These are phyloP conservation scores for Fonsecaea nubica DNA, from an alignment of 2,329 filamentous ascomycete genomes.

Conservation along the genomic window DNA sequence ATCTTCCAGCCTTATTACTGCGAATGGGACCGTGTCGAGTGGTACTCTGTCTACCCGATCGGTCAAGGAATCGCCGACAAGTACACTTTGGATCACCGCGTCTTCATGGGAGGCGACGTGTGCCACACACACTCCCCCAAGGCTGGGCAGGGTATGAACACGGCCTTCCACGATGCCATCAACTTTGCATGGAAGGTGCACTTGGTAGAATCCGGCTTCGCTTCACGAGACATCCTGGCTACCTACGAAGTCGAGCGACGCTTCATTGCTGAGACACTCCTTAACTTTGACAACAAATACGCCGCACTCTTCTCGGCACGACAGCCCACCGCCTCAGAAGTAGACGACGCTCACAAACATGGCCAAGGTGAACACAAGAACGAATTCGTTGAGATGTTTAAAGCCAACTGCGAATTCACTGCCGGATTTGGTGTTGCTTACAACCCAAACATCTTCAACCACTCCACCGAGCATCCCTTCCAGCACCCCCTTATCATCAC, in stretches of 20 bases:
- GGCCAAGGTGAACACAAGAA: constrained; percentile 63
- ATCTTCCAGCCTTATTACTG: constrained; percentile 67
- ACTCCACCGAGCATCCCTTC: constrained; percentile 74
- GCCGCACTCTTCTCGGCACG: constrained; percentile 86
- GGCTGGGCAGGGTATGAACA: constrained; percentile 70
- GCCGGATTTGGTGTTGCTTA: constrained; percentile 91
- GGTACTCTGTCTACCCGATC: constrained; percentile 71
- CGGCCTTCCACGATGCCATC: constrained; percentile 68
- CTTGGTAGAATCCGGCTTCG: constrained; percentile 82
- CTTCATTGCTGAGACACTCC: constrained; percentile 79
- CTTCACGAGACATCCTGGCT: constrained; percentile 73
- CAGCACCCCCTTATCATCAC: constrained; percentile 68
- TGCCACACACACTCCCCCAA: constrained; percentile 71
- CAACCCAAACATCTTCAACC: constrained; percentile 81
- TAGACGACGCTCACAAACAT: constrained; percentile 64
- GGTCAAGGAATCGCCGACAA: constrained; percentile 70
- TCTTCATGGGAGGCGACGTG: constrained; percentile 70
- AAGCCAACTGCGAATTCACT: constrained; percentile 89
- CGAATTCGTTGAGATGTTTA: constrained; percentile 87
- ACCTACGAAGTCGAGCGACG: constrained; percentile 90
- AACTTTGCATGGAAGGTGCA: constrained; percentile 98
- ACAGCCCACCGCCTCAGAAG: constrained; percentile 74
- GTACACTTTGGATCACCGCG: constrained; percentile 68
- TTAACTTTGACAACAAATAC: constrained; percentile 87
- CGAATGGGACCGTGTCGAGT: constrained; percentile 69